These are phyloP conservation scores for Amanita subjunquillea DNA, from an alignment of 768 basidiomycete genomes.

Conservation along the genomic window DNA sequence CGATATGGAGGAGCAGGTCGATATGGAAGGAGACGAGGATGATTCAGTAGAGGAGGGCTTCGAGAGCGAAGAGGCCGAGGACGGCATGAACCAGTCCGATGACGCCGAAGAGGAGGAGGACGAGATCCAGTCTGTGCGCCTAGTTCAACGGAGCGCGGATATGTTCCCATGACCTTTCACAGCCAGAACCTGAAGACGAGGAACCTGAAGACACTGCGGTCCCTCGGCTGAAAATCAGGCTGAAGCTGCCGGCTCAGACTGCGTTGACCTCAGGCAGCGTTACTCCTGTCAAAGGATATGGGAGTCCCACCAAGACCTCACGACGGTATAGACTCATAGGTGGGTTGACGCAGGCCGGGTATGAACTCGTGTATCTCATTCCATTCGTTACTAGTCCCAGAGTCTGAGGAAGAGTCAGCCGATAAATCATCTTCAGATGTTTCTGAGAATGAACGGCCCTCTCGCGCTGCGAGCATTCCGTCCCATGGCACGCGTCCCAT, in stretches of 20 bases:
- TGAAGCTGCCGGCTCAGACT: constrained; percentile 37
- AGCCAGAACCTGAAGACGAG: constrained; percentile 20
- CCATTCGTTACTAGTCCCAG: constrained; percentile 15
- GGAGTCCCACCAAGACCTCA: constrained; percentile 9
- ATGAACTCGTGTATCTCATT: neutral
- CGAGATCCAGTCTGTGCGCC: constrained; percentile 9
- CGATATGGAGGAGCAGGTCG: constrained; percentile 14
- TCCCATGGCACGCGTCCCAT: constrained; percentile 24
- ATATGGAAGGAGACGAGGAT: constrained; percentile 23
- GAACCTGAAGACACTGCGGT: constrained; percentile 20
- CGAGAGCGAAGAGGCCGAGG: constrained; percentile 22
- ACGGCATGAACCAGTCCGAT: constrained; percentile 16
- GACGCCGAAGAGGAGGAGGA: constrained; percentile 23
- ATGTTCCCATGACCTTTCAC: neutral
- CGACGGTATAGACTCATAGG: constrained; percentile 20
- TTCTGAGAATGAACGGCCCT: constrained; percentile 10
- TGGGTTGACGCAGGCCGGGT: neutral
- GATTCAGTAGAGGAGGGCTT: constrained; percentile 28
- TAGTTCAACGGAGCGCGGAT: neutral
- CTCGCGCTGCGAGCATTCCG: constrained; percentile 18
- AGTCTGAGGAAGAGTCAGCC: constrained; percentile 29
- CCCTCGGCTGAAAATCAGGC: constrained; percentile 45
- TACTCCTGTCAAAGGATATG: constrained; percentile 19
- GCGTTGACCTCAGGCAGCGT: constrained; percentile 19
- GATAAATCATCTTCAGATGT: constrained; percentile 16